These are phyloP conservation scores for Didymella pinodella DNA, from an alignment of 2,329 filamentous ascomycete species.

Conservation along the genomic window DNA sequence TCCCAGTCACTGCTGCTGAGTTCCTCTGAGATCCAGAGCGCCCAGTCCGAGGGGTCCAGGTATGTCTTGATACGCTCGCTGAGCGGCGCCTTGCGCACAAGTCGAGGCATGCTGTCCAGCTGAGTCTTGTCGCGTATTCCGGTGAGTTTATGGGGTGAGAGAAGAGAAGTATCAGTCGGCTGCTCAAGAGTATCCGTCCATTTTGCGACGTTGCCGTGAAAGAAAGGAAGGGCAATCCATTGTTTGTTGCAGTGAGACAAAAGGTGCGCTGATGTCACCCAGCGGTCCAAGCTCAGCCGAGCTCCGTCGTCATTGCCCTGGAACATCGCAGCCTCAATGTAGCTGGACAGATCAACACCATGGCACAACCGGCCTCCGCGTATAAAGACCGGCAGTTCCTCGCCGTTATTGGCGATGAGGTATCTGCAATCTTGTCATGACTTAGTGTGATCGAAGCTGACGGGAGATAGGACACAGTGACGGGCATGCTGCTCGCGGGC, in stretches of 20 bases:
- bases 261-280: slow-evolving; percentile 6
- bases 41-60: slow-evolving; percentile 86
- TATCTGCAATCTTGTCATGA: slow-evolving; percentile 45
- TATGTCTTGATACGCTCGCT: slow-evolving; percentile 79
- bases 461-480: slow-evolving; percentile 81
- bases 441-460: slow-evolving; percentile 22
- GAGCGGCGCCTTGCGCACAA: slow-evolving; percentile 83
- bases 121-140: neutral
- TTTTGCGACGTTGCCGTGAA: slow-evolving; percentile 1
- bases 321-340: slow-evolving; percentile 31
- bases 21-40: slow-evolving; percentile 91
- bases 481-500: slow-evolving; percentile 90
- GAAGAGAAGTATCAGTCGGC: neutral
- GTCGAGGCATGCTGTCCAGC: slow-evolving; percentile 68
- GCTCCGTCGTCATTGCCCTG: slow-evolving; percentile 21
- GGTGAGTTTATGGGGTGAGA: neutral
- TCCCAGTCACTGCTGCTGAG: slow-evolving; percentile 92
- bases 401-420: slow-evolving; percentile 97
- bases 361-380: slow-evolving; percentile 67
- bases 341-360: slow-evolving; percentile 45
- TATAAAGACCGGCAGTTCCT: slow-evolving; percentile 91
- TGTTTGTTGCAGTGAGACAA: slow-evolving; percentile 6
- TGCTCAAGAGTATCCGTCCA: slow-evolving; percentile 3
- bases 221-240: neutral
- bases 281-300: slow-evolving; percentile 5